These are phyloP conservation scores for Neohortaea acidophila DNA, from an alignment of 495 filamentous ascomycete species.

Conservation along the genomic window DNA sequence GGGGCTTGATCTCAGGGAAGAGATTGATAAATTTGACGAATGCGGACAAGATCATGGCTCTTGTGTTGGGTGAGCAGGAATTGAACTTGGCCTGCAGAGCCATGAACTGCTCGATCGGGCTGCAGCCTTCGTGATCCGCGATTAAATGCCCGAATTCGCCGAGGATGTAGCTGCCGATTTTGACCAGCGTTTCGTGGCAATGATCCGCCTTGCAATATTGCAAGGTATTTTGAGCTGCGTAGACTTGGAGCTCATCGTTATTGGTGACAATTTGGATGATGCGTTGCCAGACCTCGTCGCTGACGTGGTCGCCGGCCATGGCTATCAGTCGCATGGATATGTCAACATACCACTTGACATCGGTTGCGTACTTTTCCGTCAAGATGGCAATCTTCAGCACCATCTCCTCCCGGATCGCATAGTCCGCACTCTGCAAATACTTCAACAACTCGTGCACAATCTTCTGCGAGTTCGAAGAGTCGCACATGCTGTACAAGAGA, in stretches of 20 bases:
- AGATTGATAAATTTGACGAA: slow-evolving; percentile 98
- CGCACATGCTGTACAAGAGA: slow-evolving; percentile 98
- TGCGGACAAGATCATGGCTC: slow-evolving; percentile 83
- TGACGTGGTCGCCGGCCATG: slow-evolving; percentile 95
- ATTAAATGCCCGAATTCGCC: slow-evolving; percentile 97
- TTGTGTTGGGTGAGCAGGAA: slow-evolving; percentile 71
- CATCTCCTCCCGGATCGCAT: slow-evolving; percentile 86
- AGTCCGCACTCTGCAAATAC: slow-evolving; percentile 92
- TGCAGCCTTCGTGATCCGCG: slow-evolving; percentile 83
- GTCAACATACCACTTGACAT: slow-evolving; percentile 98
- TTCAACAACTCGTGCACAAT: slow-evolving; percentile 89
- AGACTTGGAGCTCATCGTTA: slow-evolving; percentile 95
- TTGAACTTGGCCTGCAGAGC: slow-evolving; percentile 83
- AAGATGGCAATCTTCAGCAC: slow-evolving; percentile 96
- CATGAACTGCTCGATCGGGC: slow-evolving; percentile 94
- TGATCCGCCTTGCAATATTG: slow-evolving; percentile 79
- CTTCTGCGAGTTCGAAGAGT: slow-evolving; percentile 73
- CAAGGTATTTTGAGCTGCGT: slow-evolving; percentile 83
- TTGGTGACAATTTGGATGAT: slow-evolving; percentile 99
- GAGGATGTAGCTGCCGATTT: slow-evolving; percentile 90
- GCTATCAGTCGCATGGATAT: slow-evolving; percentile 89
- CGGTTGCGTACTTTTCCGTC: slow-evolving; percentile 95
- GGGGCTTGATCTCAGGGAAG: slow-evolving; percentile 96
- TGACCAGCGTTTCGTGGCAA: slow-evolving; percentile 92
- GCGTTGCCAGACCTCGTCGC: slow-evolving; percentile 98